Conservation (phyloP, 345 rosid genomes). For the Syzygium jambos region DNA sequence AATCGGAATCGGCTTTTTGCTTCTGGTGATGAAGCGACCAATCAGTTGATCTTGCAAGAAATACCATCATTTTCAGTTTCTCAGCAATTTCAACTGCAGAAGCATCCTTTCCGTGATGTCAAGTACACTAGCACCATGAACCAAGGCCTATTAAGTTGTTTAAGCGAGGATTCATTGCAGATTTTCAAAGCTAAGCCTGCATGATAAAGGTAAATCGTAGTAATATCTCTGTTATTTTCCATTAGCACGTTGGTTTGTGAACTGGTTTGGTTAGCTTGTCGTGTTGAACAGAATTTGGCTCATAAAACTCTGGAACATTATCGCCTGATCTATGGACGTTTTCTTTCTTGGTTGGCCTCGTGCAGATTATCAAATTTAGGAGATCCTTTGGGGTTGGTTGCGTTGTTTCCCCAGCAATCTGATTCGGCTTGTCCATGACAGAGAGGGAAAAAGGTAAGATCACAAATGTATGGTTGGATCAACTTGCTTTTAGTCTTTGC, state of each 20-base stretch:
- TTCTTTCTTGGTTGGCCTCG: background rate
- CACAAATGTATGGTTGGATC: background rate
- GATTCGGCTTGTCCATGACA: background rate
- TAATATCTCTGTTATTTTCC: background rate
- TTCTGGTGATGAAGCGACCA: constrained; percentile 53
- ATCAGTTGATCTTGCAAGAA: constrained; percentile 52
- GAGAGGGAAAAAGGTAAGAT: background rate
- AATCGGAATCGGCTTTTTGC: constrained; percentile 36
- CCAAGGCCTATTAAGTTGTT: constrained; percentile 46
- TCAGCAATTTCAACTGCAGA: constrained; percentile 34
- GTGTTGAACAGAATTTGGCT: background rate
- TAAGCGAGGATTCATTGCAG: constrained; percentile 53
- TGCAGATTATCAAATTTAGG: background rate
- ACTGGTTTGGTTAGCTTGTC: background rate
- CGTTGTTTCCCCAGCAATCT: background rate
- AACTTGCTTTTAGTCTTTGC: background rate
- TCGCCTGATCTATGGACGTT: background rate
- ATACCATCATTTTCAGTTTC: constrained; percentile 37
- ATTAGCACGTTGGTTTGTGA: background rate
- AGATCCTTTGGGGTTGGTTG: background rate
- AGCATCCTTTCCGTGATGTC: constrained; percentile 53
- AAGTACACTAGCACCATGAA: constrained; percentile 22
- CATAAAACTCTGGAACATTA: background rate
- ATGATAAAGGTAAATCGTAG: background rate
- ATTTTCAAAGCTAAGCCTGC: constrained; percentile 27